Evolutionary conservation across 495 filamentous ascomycete genomes (phyloP), one percentile per base, ranked within the genome.

Genomic region (Aspergillus hancockii): DNA sequence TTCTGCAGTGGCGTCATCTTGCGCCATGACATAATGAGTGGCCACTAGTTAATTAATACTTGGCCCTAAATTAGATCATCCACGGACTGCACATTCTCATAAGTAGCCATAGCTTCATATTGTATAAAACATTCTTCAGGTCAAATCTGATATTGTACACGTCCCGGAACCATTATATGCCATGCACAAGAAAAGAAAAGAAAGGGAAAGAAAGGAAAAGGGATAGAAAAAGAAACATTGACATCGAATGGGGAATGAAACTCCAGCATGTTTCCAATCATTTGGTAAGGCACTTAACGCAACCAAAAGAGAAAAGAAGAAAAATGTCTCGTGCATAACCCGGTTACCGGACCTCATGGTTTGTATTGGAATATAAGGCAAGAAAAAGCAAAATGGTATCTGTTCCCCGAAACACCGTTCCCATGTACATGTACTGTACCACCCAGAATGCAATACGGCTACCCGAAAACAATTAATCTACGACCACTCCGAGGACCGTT

Each of bases 351-450:
- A 51, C 52, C 52, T 46, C 49, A 30, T 49, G 49, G 52, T 54
- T 52, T 54, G 46, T 25, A 46, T 58, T 34, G 49, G 31, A 60
- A 28, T 47, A 47, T 47, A 47, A 31, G 28, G 57, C 19, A 65
- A 43, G 56, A 63, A 28, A 59, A 62, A 59, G 58, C 53, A 49
- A 69, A 61, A 64, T 74, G 73, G 73, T 75, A 76, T 75, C 71
- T 67, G 55, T 47, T 62, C 59, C 63, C 71, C 58, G 54, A 59
- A 71, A 74, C 68, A 59, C 73, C 71, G 49, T 65, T 16, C 61
- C 67, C 62, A 59, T 63, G 45, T 54, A 54, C 60, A 53, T 46
- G 60, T 68, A 63, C 55, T 46, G 60, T 68, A 63, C 53, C 54
- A 50, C 40, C 41, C 28, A 64, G 34, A 49, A 60, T 47, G 43